Percentiles rank a stretch among this genome's conserved stretches.
These are phyloP conservation scores for Pinguiococcus pyrenoidosus DNA, from an alignment of 108 stramenopile genomes.

Conservation along the genomic window DNA sequence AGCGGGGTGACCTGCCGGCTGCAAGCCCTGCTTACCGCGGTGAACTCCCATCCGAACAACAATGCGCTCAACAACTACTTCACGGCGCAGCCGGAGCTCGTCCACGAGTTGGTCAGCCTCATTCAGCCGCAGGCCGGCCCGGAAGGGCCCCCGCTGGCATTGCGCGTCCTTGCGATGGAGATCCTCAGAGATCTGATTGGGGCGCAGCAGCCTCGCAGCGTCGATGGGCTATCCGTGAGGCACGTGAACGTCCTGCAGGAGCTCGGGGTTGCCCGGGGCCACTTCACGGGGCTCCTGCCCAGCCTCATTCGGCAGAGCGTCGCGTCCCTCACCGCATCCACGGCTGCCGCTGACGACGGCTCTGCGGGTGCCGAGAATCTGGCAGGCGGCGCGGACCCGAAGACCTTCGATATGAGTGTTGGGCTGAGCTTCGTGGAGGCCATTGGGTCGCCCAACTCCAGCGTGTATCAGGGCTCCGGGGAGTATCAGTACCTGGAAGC, in stretches of 20 bases:
- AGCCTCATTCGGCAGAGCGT: conserved; percentile 70
- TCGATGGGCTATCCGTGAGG: too few relatives aligned
- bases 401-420: too few relatives aligned
- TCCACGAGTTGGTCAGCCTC: conserved; percentile 63
- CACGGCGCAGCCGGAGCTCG: conserved; percentile 73
- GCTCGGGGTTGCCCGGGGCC: conserved; percentile 76
- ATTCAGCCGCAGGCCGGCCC: conserved; percentile 28
- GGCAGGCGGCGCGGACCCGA: too few relatives aligned
- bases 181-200: conserved; percentile 62
- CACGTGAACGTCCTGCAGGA: conserved; percentile 70
- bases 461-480: too few relatives aligned
- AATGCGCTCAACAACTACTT: conserved; percentile 63
- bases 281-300: conserved; percentile 71
- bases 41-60: conserved; percentile 53
- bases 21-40: conserved; percentile 45
- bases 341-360: too few relatives aligned
- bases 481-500: too few relatives aligned
- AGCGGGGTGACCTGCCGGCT: conserved; percentile 52
- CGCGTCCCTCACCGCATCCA: conserved; percentile 50
- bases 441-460: conserved; percentile 46
- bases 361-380: too few relatives aligned
- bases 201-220: conserved; percentile 18
- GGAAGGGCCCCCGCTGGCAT: conserved; percentile 36
- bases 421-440: conserved; percentile 73
- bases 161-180: conserved; percentile 62